Conservation (phyloP, 2,329 filamentous ascomycete species). For the Ophiostoma perfectum region DNA sequence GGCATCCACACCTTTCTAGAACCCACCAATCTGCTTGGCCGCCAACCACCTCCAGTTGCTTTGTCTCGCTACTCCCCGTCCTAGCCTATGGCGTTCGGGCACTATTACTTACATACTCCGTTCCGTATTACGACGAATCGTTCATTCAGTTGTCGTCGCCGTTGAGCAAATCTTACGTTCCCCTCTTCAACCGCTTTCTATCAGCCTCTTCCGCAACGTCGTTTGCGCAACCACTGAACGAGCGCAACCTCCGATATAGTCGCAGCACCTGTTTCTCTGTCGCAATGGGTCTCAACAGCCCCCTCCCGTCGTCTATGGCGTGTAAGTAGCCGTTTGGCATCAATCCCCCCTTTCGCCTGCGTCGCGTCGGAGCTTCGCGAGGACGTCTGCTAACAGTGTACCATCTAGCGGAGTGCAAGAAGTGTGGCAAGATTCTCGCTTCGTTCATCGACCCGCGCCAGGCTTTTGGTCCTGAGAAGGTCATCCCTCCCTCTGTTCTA, state of each 20-base stretch:
- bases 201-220: constrained; percentile 6
- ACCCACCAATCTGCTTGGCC: constrained; percentile 14
- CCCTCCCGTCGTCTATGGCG: constrained; percentile 60
- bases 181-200: constrained; percentile 15
- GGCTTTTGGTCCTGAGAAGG: constrained; percentile 90
- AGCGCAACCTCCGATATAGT: neutral
- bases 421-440: constrained; percentile 89
- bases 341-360: neutral
- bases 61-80: neutral
- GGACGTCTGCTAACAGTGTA: neutral
- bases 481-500: constrained; percentile 87
- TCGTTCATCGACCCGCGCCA: constrained; percentile 94
- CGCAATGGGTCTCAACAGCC: constrained; percentile 60
- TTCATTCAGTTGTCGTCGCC: neutral
- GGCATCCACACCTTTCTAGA: constrained; percentile 18
- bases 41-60: neutral
- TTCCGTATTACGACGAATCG: neutral
- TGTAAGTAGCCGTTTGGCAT: constrained; percentile 46
- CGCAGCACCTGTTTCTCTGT: constrained; percentile 15
- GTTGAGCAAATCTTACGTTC: neutral
- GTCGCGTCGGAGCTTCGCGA: neutral
- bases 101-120: neutral
- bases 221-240: neutral
- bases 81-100: neutral
- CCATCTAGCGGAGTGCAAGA: constrained; percentile 82